Percentiles rank a stretch among this genome's conserved stretches.
phyloP scores from a whole-genome alignment of 1,139 yeast species.

The Taiozyma onychis region DNA sequence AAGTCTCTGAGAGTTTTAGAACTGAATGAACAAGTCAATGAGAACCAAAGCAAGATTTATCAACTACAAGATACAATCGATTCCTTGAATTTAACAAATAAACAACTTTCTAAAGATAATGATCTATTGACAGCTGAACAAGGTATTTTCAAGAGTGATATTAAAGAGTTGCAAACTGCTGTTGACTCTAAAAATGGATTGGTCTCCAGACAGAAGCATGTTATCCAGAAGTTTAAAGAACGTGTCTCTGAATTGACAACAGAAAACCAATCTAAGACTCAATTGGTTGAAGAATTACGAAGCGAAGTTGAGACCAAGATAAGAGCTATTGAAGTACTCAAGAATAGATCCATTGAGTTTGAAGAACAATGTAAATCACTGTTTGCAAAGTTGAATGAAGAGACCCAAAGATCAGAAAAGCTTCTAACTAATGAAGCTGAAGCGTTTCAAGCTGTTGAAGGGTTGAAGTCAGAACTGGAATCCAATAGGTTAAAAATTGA shows the following conservation, averaged over 20 bases:
- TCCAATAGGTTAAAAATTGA: not conserved
- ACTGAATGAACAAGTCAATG: slow-evolving; percentile 23
- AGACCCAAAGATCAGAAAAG: slow-evolving; percentile 2
- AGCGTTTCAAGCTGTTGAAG: not conserved
- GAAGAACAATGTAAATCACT: slow-evolving; percentile 24
- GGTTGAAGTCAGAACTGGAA: not conserved
- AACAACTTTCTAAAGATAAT: slow-evolving; percentile 21
- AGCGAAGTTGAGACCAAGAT: slow-evolving; percentile 25
- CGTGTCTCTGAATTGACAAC: slow-evolving; percentile 32
- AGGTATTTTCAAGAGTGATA: slow-evolving; percentile 21
- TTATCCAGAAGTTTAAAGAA: slow-evolving; percentile 25
- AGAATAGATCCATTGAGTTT: slow-evolving; percentile 13
- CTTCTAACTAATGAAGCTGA: not conserved
- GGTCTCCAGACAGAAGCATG: slow-evolving; percentile 12
- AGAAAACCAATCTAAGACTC: slow-evolving; percentile 34
- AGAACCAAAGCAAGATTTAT: slow-evolving; percentile 18
- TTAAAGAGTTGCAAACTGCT: slow-evolving; percentile 25
- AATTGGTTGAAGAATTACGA: slow-evolving; percentile 25
- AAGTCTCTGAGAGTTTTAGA: slow-evolving; percentile 36
- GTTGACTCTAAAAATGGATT: slow-evolving; percentile 24
- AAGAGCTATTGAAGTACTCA: slow-evolving; percentile 14
- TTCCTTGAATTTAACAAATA: slow-evolving; percentile 22
- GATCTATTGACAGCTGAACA: slow-evolving; percentile 24
- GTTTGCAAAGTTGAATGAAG: slow-evolving; percentile 5
- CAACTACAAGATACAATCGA: slow-evolving; percentile 24